These are phyloP conservation scores for Citrus inodora DNA, from an alignment of 345 rosid species.

Conservation along the genomic window DNA sequence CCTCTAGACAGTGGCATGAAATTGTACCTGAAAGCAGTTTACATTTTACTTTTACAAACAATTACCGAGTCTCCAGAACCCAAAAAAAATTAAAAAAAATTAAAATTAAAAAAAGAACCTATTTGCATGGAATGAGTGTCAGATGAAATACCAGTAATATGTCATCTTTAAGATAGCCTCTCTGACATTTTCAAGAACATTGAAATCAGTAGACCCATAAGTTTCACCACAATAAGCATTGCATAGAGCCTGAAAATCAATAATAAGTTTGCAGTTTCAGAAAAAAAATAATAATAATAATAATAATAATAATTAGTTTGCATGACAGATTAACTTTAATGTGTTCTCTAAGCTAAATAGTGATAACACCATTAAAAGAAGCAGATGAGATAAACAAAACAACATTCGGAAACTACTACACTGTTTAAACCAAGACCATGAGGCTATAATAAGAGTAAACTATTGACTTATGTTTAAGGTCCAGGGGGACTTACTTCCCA, in stretches of 20 bases:
- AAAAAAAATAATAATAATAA: too few species aligned
- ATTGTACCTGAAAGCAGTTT: constrained; percentile 62
- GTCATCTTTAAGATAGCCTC: constrained; percentile 85
- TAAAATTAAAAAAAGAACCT: neutral
- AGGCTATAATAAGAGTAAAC: neutral
- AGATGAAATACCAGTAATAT: constrained; percentile 72
- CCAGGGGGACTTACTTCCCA: constrained; percentile 73
- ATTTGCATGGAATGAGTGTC: constrained; percentile 1
- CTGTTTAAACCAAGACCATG: neutral
- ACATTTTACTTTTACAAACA: neutral
- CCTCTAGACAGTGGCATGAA: constrained; percentile 97
- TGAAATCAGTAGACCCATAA: constrained; percentile 62
- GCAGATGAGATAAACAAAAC: neutral
- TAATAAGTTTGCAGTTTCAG: neutral
- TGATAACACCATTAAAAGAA: neutral
- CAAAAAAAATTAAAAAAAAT: neutral
- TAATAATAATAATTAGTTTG: too few species aligned
- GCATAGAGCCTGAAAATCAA: constrained; percentile 62
- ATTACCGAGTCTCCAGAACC: neutral
- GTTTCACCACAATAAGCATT: constrained; percentile 77
- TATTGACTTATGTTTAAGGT: constrained; percentile 4
- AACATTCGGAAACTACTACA: neutral
- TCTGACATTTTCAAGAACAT: constrained; percentile 58
- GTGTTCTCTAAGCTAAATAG: neutral
- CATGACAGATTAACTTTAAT: neutral